Evolutionary conservation across 768 basidiomycete genomes (phyloP).

Genomic region (Tubosaeta sp.): DNA sequence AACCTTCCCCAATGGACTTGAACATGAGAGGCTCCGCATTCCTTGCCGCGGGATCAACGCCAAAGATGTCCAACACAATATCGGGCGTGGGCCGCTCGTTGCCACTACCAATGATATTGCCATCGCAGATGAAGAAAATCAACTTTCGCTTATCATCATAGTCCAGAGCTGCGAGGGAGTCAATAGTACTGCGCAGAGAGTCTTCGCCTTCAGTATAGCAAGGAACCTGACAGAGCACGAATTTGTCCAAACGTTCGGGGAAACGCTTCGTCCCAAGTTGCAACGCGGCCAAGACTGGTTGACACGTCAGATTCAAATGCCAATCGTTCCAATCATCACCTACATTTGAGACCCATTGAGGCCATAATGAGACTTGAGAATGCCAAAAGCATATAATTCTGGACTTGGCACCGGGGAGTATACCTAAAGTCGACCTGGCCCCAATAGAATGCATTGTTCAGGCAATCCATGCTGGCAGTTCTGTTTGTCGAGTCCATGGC

Average conservation of each 20-base stretch:
- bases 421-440: constrained; percentile 58
- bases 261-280: constrained; percentile 56
- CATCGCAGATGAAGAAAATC: constrained; percentile 64
- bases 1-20: constrained; percentile 66
- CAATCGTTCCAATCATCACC: constrained; percentile 22
- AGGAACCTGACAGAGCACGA: constrained; percentile 63
- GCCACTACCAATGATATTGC: constrained; percentile 67
- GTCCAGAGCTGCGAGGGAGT: constrained; percentile 58
- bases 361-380: constrained; percentile 52
- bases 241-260: constrained; percentile 67
- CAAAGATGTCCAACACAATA: constrained; percentile 63
- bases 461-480: constrained; percentile 44
- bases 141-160: constrained; percentile 72
- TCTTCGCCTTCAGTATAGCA: constrained; percentile 74
- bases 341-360: constrained; percentile 58
- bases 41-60: constrained; percentile 57
- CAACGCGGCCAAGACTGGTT: constrained; percentile 57
- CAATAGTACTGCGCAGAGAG: constrained; percentile 62
- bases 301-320: constrained; percentile 8
- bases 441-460: constrained; percentile 57
- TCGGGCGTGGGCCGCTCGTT: constrained; percentile 65
- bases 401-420: constrained; percentile 52
- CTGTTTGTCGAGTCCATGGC: constrained; percentile 36
- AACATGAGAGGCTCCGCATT: constrained; percentile 64
- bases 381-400: constrained; percentile 55